Base-by-base conservation (phyloP, 305 asterid species). In the Fraxinus floribunda region DNA sequence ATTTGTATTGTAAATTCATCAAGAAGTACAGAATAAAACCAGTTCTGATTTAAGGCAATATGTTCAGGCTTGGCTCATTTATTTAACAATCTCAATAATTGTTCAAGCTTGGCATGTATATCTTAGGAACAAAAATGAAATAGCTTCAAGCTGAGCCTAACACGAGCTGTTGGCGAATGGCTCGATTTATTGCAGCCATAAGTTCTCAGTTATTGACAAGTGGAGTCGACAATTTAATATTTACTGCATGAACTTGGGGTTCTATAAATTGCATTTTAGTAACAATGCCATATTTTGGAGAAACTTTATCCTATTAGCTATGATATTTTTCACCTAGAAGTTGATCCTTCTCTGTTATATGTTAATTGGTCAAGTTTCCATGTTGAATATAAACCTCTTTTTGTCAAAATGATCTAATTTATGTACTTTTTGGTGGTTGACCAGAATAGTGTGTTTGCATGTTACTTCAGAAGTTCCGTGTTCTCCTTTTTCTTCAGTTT, bases 161-260 rank as follows among this genome's bases (percentile, higher is more conserved):
- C 55, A 46, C 55, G 13, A 46, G 55, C 57, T 46, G 57, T 46
- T 13, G 6, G 57, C 15, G 57, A 15, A 46, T 46, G n/a, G 4
- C n/a, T 38, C 44, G 41, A 36, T 38, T 38, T 38, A 38, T 38
- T 38, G 44, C 44, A 36, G n/a, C 18, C n/a, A 46, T 46, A 13
- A 57, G 78, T 46, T 79, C 77, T 7, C 3, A 39, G 60, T 20
- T 79, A 32, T 32, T 18, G 30, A 70, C 78, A 44, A 80, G 15
- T 66, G 30, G 41, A 39, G 70, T 18, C 62, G 3, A 20, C 36
- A 16, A 30, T 11, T 20, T 13, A 80, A n/a, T 35, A 44, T 46
- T 70, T 29, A 18, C 36, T 26, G 72, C 79, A 49, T 32, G 7
- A 74, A 57, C 74, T 81, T 81, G 29, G 29, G 57, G 62, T 81